phyloP scores from a whole-genome alignment of 768 basidiomycete species.

The Austroboletus eburneus region DNA sequence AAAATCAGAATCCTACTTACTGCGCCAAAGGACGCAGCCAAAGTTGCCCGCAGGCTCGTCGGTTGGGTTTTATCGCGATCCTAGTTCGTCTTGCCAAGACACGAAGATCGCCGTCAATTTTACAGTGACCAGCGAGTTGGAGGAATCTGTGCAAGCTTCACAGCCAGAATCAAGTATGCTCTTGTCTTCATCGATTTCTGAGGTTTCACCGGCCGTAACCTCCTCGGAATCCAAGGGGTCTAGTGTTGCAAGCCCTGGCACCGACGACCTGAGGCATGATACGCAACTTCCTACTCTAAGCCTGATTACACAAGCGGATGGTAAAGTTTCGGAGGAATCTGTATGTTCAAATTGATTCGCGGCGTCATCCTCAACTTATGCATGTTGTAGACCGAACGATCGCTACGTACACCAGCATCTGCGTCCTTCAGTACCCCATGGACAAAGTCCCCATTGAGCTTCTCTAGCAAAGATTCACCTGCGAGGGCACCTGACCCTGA shows the following conservation, averaged over 20 bases:
- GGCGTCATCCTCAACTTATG: conserved; percentile 10
- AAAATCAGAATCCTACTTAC: conserved; percentile 23
- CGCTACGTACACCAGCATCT: conserved; percentile 45
- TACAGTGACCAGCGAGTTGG: conserved; percentile 76
- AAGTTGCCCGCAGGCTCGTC: conserved; percentile 70
- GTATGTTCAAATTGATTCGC: conserved; percentile 35
- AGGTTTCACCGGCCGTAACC: conserved; percentile 8
- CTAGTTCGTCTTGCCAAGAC: conserved; percentile 47
- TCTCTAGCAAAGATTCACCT: conserved; percentile 63
- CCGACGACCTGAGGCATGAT: conserved; percentile 7
- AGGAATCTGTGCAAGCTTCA: conserved; percentile 25
- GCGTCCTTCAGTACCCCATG: conserved; percentile 41
- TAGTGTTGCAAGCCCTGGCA: conserved; percentile 5
- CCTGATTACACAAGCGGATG: conserved; percentile 37
- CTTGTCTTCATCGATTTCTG: conserved; percentile 20
- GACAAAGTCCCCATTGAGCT: conserved; percentile 47
- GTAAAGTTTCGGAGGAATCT: conserved; percentile 50
- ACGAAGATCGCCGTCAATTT: conserved; percentile 58
- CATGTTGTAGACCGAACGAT: conserved; percentile 36
- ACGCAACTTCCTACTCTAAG: conserved; percentile 15
- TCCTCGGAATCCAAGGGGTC: conserved; percentile 7
- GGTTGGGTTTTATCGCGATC: conserved; percentile 71
- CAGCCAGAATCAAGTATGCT: conserved; percentile 21
- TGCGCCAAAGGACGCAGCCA: conserved; percentile 52
- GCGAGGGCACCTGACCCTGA: conserved; percentile 75